Evolutionary conservation across 345 rosid genomes (phyloP), one percentile per base, ranked within the genome.

Genomic region (Populus euphratica): DNA sequence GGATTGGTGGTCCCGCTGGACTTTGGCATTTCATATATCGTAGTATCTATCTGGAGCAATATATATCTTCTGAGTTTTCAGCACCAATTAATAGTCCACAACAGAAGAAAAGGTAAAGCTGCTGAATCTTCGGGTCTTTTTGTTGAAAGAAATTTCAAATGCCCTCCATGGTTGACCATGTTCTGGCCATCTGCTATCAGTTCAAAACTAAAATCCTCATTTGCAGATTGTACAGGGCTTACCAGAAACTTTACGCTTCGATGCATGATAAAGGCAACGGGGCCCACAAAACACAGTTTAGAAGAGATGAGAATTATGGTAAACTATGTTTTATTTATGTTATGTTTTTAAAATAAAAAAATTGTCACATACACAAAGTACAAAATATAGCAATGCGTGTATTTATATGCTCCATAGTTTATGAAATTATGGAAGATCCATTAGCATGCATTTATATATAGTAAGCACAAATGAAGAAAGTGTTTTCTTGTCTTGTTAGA

Each of bases 1-100:
- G 98, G 71, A 85, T 88, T 21, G 98, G 99, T 75, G 99, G 98
- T 73, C 97, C 97, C 64, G 90, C 91, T 70, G 99, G 98, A 83
- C 90, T 96, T 47, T 94, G 98, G 98, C 97, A 96, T 90, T 96
- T 96, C 86, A 91, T 96, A 52, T 96, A 96, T 74, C 98, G 96
- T 73, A 96, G 99, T 80, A 86, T 92, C 78, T 92, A 88, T 88
- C 87, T 96, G 84, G 98, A 96, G 86, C 99, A 96, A 70, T 96
- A 94, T 77, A 86, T 91, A 21, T 86, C 98, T 54, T 94, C 99
- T 2, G 99, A 96, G 81, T 90, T 96, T 80, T 90, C 99, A 36
- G 81, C 93, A 2, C 99, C 98, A 27, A 86, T 96, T 76, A 88
- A 74, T 80, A 91, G 85, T 81, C 91, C 83, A 64, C 91, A 76